Percentiles rank a stretch among this genome's conserved stretches.
These are phyloP conservation scores for Trichoderma atroviride DNA, from an alignment of 2,329 filamentous ascomycete species.

Conservation along the genomic window DNA sequence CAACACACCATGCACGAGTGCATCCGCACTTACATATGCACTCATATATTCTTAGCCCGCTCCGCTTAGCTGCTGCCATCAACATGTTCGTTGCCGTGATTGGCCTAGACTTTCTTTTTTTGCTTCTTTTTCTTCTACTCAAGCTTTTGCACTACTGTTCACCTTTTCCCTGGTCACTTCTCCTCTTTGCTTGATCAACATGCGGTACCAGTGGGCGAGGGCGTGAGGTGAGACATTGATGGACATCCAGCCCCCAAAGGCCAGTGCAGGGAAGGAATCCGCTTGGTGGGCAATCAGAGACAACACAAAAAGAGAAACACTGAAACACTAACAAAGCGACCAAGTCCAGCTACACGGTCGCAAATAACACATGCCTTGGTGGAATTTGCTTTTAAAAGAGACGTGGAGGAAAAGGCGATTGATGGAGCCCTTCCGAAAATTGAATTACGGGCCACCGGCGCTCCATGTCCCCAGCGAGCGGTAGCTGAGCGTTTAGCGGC, in stretches of 20 bases:
- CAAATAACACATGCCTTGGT: neutral
- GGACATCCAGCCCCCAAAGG: neutral
- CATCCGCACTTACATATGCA: conserved; percentile 22
- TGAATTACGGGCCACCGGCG: neutral
- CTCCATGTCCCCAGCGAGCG: conserved; percentile 32
- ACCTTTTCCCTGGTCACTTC: neutral
- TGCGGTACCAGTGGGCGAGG: neutral
- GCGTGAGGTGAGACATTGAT: neutral
- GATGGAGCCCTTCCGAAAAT: neutral
- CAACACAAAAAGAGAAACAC: neutral
- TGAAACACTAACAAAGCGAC: neutral
- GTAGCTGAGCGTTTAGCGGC: conserved; percentile 39
- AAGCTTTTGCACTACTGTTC: neutral
- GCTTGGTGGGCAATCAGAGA: neutral
- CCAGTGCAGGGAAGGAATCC: neutral
- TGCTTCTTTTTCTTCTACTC: neutral
- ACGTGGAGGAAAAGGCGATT: neutral
- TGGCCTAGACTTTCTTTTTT: neutral
- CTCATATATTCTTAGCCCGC: neutral
- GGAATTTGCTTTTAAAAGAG: neutral
- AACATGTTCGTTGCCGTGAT: neutral
- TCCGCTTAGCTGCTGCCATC: neutral
- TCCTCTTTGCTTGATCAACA: neutral
- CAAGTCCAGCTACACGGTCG: neutral
- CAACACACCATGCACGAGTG: conserved; percentile 8